phyloP scores from a whole-genome alignment of 2,329 filamentous ascomycete genomes.

The Penicillium hesseltinei region DNA sequence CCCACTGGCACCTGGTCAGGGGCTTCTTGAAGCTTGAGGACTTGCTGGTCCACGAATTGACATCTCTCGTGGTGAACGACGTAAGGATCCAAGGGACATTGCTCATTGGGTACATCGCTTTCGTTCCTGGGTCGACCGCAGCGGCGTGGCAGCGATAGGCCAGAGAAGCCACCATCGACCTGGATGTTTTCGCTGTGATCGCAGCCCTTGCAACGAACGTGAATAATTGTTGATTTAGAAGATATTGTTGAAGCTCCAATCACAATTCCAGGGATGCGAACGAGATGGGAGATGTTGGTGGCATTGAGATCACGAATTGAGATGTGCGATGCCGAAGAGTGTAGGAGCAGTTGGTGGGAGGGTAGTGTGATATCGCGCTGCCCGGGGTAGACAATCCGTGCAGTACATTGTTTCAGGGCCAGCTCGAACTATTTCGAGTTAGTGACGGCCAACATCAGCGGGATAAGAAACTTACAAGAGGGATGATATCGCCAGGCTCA shows the following conservation, averaged over 20 bases:
- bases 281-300: constrained; percentile 87
- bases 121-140: constrained; percentile 64
- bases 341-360: constrained; percentile 89
- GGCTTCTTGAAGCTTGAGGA: constrained; percentile 95
- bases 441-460: not conserved
- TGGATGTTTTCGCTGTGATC: constrained; percentile 67
- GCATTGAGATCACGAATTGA: constrained; percentile 94
- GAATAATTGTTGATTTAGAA: constrained; percentile 84
- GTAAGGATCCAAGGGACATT: constrained; percentile 91
- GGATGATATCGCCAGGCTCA: constrained; percentile 89
- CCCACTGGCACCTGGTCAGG: constrained; percentile 97
- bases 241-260: constrained; percentile 96
- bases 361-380: constrained; percentile 68
- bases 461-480: constrained; percentile 62
- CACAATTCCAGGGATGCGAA: constrained; percentile 93
- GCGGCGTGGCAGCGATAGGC: constrained; percentile 76
- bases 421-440: constrained; percentile 71
- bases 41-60: constrained; percentile 94
- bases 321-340: constrained; percentile 85
- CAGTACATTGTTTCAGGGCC: constrained; percentile 86
- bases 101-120: constrained; percentile 65
- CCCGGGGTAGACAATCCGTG: constrained; percentile 86
- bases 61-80: constrained; percentile 94
- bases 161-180: constrained; percentile 81
- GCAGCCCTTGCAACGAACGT: constrained; percentile 87